Conservation (phyloP, 1,284 basidiomycete species). For the Termitomyces sp. region DNA sequence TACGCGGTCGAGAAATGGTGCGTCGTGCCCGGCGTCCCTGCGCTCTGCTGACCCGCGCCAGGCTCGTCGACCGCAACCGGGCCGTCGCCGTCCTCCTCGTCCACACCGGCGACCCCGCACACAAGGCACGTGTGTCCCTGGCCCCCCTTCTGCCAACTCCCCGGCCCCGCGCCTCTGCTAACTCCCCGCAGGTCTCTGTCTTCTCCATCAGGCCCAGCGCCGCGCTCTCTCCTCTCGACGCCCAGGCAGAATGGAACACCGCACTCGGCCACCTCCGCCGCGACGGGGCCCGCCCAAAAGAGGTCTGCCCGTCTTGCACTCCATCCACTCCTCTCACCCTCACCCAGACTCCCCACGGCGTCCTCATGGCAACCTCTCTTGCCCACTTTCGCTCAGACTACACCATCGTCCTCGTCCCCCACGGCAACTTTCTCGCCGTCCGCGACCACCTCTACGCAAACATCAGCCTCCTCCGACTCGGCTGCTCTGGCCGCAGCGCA, state of each 20-base stretch:
- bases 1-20: constrained; percentile 83
- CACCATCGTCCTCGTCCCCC: constrained; percentile 71
- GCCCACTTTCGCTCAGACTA: constrained; percentile 81
- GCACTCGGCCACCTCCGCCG: constrained; percentile 55
- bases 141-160: not conserved
- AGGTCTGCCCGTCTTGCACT: constrained; percentile 30
- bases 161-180: too few relatives aligned
- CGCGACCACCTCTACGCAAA: constrained; percentile 70
- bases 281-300: constrained; percentile 61
- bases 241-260: constrained; percentile 53
- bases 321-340: constrained; percentile 3
- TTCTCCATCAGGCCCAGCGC: constrained; percentile 47
- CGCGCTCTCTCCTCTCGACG: constrained; percentile 36
- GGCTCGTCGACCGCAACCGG: constrained; percentile 63
- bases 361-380: constrained; percentile 75
- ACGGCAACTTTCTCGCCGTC: constrained; percentile 57
- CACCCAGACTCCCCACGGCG: constrained; percentile 55
- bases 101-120: constrained; percentile 65
- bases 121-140: constrained; percentile 42
- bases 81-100: constrained; percentile 60
- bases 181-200: constrained; percentile 46
- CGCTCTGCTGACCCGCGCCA: too few relatives aligned
- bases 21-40: too few relatives aligned
- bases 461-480: constrained; percentile 73
- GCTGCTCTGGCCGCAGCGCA: constrained; percentile 69